Evolutionary conservation across 495 filamentous ascomycete genomes (phyloP), one percentile per base, ranked within the genome.

Genomic region (Xylaria telfairii): DNA sequence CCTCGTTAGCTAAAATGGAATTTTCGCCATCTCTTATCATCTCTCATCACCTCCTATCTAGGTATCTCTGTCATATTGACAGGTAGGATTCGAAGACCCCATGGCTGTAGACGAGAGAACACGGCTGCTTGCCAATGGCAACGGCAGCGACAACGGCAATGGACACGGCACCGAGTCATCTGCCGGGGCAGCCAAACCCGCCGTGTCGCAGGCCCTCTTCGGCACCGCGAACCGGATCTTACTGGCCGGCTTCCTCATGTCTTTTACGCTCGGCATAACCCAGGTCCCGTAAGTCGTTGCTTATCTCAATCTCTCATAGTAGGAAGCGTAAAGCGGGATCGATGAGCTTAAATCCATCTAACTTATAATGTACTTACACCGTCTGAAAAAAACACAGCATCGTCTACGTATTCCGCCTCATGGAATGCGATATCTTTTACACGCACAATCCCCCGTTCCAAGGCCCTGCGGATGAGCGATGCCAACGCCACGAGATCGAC

Each of bases 401-500:
- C 34, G 83, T 89, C 67, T 89, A 88, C 69, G 86, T 83, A 19
- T 88, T 90, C 67, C 83, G 86, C 51, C 72, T 87, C 24, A 88
- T 90, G 87, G 84, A 84, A 66, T 90, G 87, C 75, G 84, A 89
- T 54, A 82, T 83, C 60, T 90, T 85, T 76, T 90, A 88, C 76
- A 49, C 39, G 24, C 79, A 76, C 17, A 79, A 84, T 44, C 81
- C 87, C 39, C 80, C 76, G 7, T 79, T 70, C 41, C 32, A 72
- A 17, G 77, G 80, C 17, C 28, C 72, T 41, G 74, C 80, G 30
- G 80, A 84, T 57, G 53, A 68, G 39, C 82, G 85, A 15, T 90
- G 87, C 69, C 75, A 72, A 39, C 77, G 80, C 28, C 80, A 80
- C 26, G 80, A 83, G 61, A 87, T 90, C 64, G 81, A 86, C 30